Conservation (phyloP, 2,329 filamentous ascomycete species). For the Acephala macrosclerotiorum region DNA sequence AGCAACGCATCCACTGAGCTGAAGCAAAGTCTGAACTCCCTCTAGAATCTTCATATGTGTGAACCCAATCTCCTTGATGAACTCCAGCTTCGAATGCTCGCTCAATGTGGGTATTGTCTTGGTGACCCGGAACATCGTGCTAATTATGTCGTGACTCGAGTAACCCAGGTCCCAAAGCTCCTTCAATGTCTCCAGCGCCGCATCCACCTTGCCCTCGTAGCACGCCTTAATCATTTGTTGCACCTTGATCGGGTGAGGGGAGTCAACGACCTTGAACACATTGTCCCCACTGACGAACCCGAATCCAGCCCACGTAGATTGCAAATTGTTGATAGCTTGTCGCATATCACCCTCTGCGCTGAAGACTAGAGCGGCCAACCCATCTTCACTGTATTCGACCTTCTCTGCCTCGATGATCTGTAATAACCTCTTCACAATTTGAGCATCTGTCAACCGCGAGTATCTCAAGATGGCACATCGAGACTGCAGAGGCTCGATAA, state of each 20-base stretch:
- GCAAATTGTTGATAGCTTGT: constrained; percentile 97
- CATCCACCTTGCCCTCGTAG: constrained; percentile 89
- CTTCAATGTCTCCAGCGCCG: constrained; percentile 82
- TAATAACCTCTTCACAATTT: constrained; percentile 88
- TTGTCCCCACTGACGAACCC: constrained; percentile 98
- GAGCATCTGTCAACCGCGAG: constrained; percentile 87
- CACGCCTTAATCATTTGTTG: constrained; percentile 99
- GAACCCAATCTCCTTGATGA: constrained; percentile 98
- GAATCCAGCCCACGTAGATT: constrained; percentile 92
- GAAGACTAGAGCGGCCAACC: constrained; percentile 94
- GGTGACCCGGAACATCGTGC: constrained; percentile 98
- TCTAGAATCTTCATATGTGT: constrained; percentile 99
- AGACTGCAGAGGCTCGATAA: constrained; percentile 98
- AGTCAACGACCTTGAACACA: constrained; percentile 97
- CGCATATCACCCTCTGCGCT: constrained; percentile 98
- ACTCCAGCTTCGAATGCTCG: constrained; percentile 95
- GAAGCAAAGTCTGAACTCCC: constrained; percentile 92
- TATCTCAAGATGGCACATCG: constrained; percentile 96
- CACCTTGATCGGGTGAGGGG: constrained; percentile 96
- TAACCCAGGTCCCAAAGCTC: constrained; percentile 96
- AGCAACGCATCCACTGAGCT: constrained; percentile 91
- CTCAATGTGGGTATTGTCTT: constrained; percentile 93
- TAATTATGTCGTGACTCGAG: constrained; percentile 98
- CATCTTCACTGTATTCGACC: constrained; percentile 91
- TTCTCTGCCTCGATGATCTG: constrained; percentile 94